Percentiles rank a stretch among this genome's conserved stretches.
phyloP scores from a whole-genome alignment of 306 rosid species.

The Cicer yamashitae region DNA sequence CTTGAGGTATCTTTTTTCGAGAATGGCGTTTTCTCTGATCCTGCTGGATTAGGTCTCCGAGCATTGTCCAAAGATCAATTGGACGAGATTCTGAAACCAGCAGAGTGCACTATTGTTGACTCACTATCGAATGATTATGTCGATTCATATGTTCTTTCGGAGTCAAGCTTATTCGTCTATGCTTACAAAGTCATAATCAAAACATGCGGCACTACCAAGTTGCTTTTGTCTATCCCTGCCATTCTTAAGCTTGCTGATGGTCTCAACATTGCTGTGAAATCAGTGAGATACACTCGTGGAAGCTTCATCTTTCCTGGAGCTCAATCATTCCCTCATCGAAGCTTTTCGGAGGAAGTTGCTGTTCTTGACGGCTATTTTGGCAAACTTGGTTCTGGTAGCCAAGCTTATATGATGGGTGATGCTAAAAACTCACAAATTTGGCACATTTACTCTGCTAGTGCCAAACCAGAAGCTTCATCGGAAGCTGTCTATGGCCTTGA shows the following conservation, averaged over 20 bases:
- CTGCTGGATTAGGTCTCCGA: conserved; percentile 77
- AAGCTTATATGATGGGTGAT: conserved; percentile 74
- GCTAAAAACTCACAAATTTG: conserved; percentile 66
- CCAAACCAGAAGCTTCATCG: conserved; percentile 44
- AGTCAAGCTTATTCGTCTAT: conserved; percentile 87
- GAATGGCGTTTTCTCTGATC: conserved; percentile 69
- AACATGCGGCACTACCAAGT: conserved; percentile 91
- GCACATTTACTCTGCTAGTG: conserved; percentile 87
- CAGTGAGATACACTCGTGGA: conserved; percentile 84
- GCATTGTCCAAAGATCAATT: conserved; percentile 66
- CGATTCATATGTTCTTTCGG: conserved; percentile 95
- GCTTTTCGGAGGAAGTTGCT: conserved; percentile 77
- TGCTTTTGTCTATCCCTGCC: conserved; percentile 83
- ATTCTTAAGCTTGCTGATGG: conserved; percentile 71
- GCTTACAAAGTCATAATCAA: conserved; percentile 84
- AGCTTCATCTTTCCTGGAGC: conserved; percentile 91
- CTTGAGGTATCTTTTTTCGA: conserved; percentile 85
- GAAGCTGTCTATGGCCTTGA: conserved; percentile 71
- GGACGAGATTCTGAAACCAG: conserved; percentile 83
- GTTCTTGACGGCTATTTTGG: conserved; percentile 76
- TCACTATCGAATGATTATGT: conserved; percentile 75
- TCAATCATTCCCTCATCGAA: conserved; percentile 82
- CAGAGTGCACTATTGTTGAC: conserved; percentile 90
- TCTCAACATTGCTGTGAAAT: conserved; percentile 72
- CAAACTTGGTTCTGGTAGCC: conserved; percentile 71